These are phyloP conservation scores for Colletotrichum noveboracense DNA, from an alignment of 2,329 filamentous ascomycete species.

Conservation along the genomic window DNA sequence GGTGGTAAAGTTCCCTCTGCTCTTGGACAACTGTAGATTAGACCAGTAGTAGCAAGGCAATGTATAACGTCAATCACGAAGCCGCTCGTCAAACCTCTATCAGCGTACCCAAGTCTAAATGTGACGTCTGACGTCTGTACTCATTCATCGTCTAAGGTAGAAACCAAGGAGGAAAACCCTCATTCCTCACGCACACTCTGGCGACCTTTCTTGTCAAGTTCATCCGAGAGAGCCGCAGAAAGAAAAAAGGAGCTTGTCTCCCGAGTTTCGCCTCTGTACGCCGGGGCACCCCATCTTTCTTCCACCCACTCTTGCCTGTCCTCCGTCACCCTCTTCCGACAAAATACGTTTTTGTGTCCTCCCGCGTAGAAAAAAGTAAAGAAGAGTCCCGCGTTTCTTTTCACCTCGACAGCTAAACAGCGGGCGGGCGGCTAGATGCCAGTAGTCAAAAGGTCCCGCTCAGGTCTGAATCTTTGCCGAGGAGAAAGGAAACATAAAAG, in stretches of 20 bases:
- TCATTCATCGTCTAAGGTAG: constrained; percentile 24
- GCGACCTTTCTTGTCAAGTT: background rate
- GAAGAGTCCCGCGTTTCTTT: background rate
- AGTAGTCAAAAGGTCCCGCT: background rate
- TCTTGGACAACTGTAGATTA: background rate
- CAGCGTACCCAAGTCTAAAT: constrained; percentile 15
- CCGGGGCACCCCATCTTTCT: background rate
- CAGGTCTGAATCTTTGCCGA: background rate
- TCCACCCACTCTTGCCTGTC: background rate
- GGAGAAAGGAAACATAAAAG: constrained; percentile 5
- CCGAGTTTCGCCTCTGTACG: constrained; percentile 10
- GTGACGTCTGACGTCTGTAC: constrained; percentile 13
- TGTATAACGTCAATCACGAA: background rate
- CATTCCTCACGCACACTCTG: background rate
- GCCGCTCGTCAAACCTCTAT: background rate
- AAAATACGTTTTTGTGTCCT: background rate
- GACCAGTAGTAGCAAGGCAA: background rate
- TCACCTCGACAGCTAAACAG: background rate
- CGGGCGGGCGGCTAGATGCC: background rate
- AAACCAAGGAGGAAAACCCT: constrained; percentile 9
- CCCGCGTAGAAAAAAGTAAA: background rate
- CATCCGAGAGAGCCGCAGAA: background rate
- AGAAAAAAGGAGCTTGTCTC: constrained; percentile 11
- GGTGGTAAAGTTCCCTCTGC: background rate
- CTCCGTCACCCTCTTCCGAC: constrained; percentile 19